Base-by-base conservation (phyloP, 768 basidiomycete genomes). In the Lentinula raphanica region DNA sequence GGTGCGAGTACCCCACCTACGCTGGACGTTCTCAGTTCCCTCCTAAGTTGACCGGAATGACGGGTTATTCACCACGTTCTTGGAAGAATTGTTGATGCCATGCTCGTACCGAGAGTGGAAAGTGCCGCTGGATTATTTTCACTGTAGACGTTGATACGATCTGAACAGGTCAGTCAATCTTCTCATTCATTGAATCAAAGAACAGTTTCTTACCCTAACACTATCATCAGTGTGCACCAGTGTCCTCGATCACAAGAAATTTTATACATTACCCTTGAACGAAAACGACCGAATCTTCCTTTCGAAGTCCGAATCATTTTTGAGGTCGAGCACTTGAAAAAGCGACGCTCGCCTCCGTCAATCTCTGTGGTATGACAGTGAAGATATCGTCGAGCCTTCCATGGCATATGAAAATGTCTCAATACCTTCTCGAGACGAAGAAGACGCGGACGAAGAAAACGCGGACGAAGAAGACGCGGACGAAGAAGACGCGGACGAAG, bases 91-190 rank as follows among this genome's bases (percentile, higher is more conserved):
- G 93, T 98, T 50, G 97, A 99, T 66, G 94, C n/a, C n/a, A 98
- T 68, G 96, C 98, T 42, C 92, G 97, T 67, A 97, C 96, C 17
- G 97, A 98, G 73, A 97, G 93, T 69, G 81, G 84, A 17, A 98
- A 96, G 75, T 78, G 97, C 31, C 97, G 98, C 68, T 99, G 96
- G 97, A 99, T 99, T 65, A 90, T 99, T 59, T 99, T 99, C 62
- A 97, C 98, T 67, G 97, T 97, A 58, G 97, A 99, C 65, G 97
- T 99, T 42, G 97, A 99, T 78, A 97, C 96, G 99, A 99, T 72
- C 73, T 99, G 73, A 99, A 99, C 74, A 98, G 95, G 97, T 91
- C 32, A 54, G 80, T 74, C 39, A 60, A n/a, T n/a, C 35, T 9
- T 49, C n/a, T 29, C 31, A 1, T 1, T 21, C 8, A n/a, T 57